phyloP scores from a whole-genome alignment of 2,329 filamentous ascomycete species.

The Penicillium sp. region DNA sequence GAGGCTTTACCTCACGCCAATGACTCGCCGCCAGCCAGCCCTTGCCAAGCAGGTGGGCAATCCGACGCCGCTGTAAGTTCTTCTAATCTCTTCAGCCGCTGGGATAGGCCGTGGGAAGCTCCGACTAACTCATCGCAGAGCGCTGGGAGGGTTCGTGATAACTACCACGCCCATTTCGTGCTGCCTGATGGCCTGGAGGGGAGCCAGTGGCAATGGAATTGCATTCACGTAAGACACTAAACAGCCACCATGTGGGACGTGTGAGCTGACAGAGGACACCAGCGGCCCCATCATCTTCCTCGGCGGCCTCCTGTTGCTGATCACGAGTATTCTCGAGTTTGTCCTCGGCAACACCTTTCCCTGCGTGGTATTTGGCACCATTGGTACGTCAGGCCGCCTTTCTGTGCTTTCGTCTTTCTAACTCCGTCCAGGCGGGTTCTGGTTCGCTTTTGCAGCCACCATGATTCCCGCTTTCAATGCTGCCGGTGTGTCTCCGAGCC shows the following conservation, averaged over 20 bases:
- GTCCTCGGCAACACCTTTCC: constrained; percentile 60
- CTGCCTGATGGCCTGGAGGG: constrained; percentile 30
- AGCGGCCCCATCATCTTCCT: constrained; percentile 54
- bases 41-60: constrained; percentile 33
- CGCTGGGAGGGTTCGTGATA: constrained; percentile 27
- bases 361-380: constrained; percentile 56
- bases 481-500: constrained; percentile 49
- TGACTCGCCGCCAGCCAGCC: constrained; percentile 30
- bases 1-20: constrained; percentile 35
- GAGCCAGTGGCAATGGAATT: constrained; percentile 24
- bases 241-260: too few species aligned
- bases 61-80: constrained; percentile 33
- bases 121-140: too few species aligned
- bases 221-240: constrained; percentile 23
- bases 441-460: constrained; percentile 56
- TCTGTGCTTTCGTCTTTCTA: constrained; percentile 1
- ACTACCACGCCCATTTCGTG: constrained; percentile 27
- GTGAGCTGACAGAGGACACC: constrained; percentile 1
- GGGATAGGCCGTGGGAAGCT: too few species aligned
- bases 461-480: constrained; percentile 55
- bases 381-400: constrained; percentile 36
- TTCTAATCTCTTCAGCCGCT: too few species aligned
- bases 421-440: constrained; percentile 46
- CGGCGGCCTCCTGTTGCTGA: constrained; percentile 53
- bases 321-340: constrained; percentile 56